These are phyloP conservation scores for Posidonia australis DNA, from an alignment of 106 monocot species.

Conservation along the genomic window DNA sequence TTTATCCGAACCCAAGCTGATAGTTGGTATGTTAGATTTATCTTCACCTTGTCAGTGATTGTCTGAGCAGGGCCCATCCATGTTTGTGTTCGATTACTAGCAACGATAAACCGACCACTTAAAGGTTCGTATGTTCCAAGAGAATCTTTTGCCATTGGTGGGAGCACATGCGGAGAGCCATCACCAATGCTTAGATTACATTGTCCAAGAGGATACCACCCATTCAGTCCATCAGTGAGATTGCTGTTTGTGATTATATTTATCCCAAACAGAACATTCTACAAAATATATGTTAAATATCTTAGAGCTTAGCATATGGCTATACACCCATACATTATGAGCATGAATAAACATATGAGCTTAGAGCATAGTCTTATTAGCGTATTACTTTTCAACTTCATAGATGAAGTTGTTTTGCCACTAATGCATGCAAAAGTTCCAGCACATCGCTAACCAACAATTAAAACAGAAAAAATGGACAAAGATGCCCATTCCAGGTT, in stretches of 20 bases:
- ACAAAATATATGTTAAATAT: constrained; percentile 7
- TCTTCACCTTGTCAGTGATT: constrained; percentile 51
- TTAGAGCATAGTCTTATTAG: not conserved
- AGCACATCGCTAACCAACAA: too few species aligned
- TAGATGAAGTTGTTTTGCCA: not conserved
- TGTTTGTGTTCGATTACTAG: constrained; percentile 43
- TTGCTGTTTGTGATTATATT: constrained; percentile 68
- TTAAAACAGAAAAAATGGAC: too few species aligned
- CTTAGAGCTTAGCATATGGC: not conserved
- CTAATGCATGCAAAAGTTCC: not conserved
- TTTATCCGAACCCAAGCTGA: constrained; percentile 78
- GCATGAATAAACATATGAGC: not conserved
- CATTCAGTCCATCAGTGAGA: constrained; percentile 43
- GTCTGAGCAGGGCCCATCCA: constrained; percentile 95
- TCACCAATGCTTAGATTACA: constrained; percentile 43
- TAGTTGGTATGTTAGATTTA: constrained; percentile 61
- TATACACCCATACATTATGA: not conserved
- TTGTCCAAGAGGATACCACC: constrained; percentile 72
- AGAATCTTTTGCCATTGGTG: constrained; percentile 34
- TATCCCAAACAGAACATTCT: constrained; percentile 58
- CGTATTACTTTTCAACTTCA: not conserved
- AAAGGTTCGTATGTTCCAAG: constrained; percentile 24
- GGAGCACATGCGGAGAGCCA: constrained; percentile 43
- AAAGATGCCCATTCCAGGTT: too few species aligned
- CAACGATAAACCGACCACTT: constrained; percentile 41